A percentile compares a stretch with the other conserved stretches of the same genome.
These are phyloP conservation scores for Neurospora discreta DNA, from an alignment of 495 filamentous ascomycete species.

Conservation along the genomic window DNA sequence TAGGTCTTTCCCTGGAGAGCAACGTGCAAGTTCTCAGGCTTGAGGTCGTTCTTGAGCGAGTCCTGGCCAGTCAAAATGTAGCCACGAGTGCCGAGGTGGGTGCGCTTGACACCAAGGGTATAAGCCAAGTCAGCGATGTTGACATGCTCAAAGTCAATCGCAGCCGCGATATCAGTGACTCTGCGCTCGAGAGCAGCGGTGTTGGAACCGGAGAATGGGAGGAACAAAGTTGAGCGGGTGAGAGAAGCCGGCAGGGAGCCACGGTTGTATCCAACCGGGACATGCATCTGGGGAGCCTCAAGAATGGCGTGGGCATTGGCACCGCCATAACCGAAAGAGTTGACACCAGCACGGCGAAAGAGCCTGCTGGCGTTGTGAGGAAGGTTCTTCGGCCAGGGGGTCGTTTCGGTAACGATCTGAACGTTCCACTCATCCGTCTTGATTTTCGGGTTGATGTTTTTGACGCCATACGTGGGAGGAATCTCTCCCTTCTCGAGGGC, in stretches of 20 bases:
- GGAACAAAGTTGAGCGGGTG: neutral
- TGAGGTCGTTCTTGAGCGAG: constrained; percentile 1
- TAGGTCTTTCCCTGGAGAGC: neutral
- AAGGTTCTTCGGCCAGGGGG: constrained; percentile 15
- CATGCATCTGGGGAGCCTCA: constrained; percentile 23
- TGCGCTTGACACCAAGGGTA: constrained; percentile 22
- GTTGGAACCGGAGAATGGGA: constrained; percentile 2
- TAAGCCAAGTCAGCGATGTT: constrained; percentile 17
- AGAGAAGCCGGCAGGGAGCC: neutral
- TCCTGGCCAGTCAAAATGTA: constrained; percentile 1
- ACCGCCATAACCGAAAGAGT: constrained; percentile 50
- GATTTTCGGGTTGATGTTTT: constrained; percentile 36
- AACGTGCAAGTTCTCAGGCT: neutral
- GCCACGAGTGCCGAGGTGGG: constrained; percentile 6
- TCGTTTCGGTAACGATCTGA: constrained; percentile 16
- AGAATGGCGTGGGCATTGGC: constrained; percentile 47
- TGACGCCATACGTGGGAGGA: constrained; percentile 31
- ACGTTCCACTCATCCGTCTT: constrained; percentile 17
- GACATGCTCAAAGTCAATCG: neutral
- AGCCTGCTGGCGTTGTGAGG: constrained; percentile 2
- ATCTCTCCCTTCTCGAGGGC: constrained; percentile 41
- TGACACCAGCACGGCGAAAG: constrained; percentile 36
- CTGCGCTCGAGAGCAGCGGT: neutral
- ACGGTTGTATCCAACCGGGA: neutral
- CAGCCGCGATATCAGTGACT: neutral